These are phyloP conservation scores for Coniochaeta hoffmannii DNA, from an alignment of 2,329 filamentous ascomycete species.

Conservation along the genomic window DNA sequence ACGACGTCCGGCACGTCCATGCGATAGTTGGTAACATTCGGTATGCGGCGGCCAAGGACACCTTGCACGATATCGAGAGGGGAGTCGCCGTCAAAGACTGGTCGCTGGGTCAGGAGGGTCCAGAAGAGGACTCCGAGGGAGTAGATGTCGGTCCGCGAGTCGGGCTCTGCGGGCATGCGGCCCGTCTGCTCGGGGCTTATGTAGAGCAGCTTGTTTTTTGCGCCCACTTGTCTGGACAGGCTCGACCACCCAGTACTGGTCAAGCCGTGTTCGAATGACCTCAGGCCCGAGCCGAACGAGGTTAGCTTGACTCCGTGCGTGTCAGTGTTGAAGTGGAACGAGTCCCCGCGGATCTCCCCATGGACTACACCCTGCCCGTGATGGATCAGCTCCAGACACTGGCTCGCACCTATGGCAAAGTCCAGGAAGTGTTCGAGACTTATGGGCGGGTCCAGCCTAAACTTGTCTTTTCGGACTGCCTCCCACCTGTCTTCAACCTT, in stretches of 20 bases:
- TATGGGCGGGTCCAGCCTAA: constrained; percentile 50
- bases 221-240: constrained; percentile 74
- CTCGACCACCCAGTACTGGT: constrained; percentile 80
- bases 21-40: constrained; percentile 67
- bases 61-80: constrained; percentile 89
- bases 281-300: constrained; percentile 78
- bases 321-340: constrained; percentile 76
- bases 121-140: constrained; percentile 85
- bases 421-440: constrained; percentile 74
- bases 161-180: constrained; percentile 84
- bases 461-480: constrained; percentile 33
- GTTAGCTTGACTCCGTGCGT: constrained; percentile 68
- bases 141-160: constrained; percentile 89
- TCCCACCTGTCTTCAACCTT: constrained; percentile 46
- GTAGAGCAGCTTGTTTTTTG: constrained; percentile 82
- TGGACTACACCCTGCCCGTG: constrained; percentile 82
- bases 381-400: constrained; percentile 86
- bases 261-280: constrained; percentile 86
- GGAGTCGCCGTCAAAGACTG: constrained; percentile 71
- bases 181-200: constrained; percentile 95
- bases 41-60: constrained; percentile 72
- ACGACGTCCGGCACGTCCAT: constrained; percentile 80
- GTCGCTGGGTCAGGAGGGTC: constrained; percentile 71
- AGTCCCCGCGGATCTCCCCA: constrained; percentile 83
- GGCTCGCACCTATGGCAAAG: constrained; percentile 81